A percentile compares a stretch with the other conserved stretches of the same genome.
These are phyloP conservation scores for Jacaranda copaia DNA, from an alignment of 257 asterid species.

Conservation along the genomic window DNA sequence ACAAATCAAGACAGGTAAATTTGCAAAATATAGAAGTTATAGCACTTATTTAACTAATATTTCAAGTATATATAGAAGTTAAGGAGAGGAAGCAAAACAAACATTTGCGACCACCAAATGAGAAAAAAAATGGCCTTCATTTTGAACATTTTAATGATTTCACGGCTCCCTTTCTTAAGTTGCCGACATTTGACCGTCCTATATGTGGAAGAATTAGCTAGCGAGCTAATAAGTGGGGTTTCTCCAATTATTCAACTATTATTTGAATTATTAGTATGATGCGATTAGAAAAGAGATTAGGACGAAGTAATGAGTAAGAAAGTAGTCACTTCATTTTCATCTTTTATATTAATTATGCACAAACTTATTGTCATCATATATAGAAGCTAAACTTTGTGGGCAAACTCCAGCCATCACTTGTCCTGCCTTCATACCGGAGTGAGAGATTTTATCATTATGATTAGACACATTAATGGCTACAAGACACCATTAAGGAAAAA, in stretches of 20 bases:
- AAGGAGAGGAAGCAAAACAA: constrained; percentile 12
- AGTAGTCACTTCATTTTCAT: background rate
- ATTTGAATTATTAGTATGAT: too few relatives aligned
- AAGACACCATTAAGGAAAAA: too few relatives aligned
- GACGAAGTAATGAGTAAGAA: too few relatives aligned
- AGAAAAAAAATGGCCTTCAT: background rate
- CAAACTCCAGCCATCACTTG: too few relatives aligned
- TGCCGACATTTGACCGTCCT: background rate
- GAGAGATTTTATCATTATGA: too few relatives aligned
- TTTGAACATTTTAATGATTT: background rate
- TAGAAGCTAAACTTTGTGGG: too few relatives aligned
- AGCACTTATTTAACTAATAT: background rate
- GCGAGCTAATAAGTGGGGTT: too few relatives aligned
- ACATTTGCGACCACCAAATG: background rate
- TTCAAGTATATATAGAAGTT: background rate
- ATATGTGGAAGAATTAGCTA: background rate
- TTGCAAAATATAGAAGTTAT: background rate
- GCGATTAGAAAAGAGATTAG: background rate
- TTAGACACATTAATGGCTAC: too few relatives aligned
- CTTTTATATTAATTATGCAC: too few relatives aligned
- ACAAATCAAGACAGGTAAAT: background rate
- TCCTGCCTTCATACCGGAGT: too few relatives aligned
- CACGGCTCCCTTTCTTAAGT: background rate
- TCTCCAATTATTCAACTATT: too few relatives aligned
- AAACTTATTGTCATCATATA: too few relatives aligned